Base-by-base conservation (phyloP, 306 rosid genomes). In the Canavalia gladiata region DNA sequence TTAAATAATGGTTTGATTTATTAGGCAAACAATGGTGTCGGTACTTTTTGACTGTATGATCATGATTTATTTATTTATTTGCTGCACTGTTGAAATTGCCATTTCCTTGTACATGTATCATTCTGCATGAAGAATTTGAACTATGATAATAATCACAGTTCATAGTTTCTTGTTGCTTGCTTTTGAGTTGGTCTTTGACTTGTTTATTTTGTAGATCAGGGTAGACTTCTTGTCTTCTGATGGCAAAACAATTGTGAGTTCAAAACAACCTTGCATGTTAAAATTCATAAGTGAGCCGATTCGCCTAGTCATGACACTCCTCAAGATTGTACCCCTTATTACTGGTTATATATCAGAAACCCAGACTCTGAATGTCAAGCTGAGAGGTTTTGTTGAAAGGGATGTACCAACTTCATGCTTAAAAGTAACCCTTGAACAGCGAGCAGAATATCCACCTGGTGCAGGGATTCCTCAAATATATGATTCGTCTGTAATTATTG, bases 391-490 rank as follows among this genome's bases (percentile, higher is more conserved):
- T 13, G 74, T 83, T 2, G 97, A 88, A 89, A 84, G 92, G 67
- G 72, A 82, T 49, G 50, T 79, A 25, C 97, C 98, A n/a, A 90
- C 92, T n/a, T 87, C 97, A 63, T 93, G 98, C 87, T 72, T 93
- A 68, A 92, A 81, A 83, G 87, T 95, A 83, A 89, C 84, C 50
- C 87, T 95, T 7, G 97, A 88, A 78, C 97, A 91, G 55, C 92
- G 98, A 65, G 97, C 99, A 13, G 97, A 90, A 80, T 90, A 84
- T 86, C 77, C 13, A 1, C 84, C 92, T 54, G 97, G 97, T 58
- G 96, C 94, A 25, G 98, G 99, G 60, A 89, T 95, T 76, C 99
- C 99, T 37, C 92, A 95, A 86, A 77, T 93, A 65, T 93, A 93
- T 7, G 94, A 93, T 51, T 88, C 98, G 60, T 85, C 81, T 37